These are phyloP conservation scores for Nakazawaea populi DNA, from an alignment of 805 yeast species.

Conservation along the genomic window DNA sequence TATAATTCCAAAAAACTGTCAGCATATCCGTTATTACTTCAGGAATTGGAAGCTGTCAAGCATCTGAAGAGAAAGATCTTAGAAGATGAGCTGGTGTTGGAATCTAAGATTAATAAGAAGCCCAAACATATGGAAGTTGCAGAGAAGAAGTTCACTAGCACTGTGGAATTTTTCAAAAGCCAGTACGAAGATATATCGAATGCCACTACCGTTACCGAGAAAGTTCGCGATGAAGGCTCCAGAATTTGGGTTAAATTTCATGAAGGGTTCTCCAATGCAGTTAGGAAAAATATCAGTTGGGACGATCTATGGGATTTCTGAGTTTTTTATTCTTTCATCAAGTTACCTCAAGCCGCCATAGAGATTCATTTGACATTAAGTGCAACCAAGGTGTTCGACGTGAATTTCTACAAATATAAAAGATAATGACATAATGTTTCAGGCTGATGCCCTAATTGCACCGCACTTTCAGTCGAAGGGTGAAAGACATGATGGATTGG, in stretches of 20 bases:
- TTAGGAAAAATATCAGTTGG: slow-evolving; percentile 80
- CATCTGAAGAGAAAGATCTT: slow-evolving; percentile 12
- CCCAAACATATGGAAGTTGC: not conserved
- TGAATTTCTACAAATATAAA: too few relatives aligned
- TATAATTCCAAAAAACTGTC: slow-evolving; percentile 2
- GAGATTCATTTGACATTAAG: too few relatives aligned
- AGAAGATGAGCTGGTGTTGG: slow-evolving; percentile 7
- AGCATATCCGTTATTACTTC: slow-evolving; percentile 18
- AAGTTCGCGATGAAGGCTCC: slow-evolving; percentile 18
- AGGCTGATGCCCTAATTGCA: too few relatives aligned
- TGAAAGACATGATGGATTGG: too few relatives aligned
- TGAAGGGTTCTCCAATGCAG: slow-evolving; percentile 92
- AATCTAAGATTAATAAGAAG: slow-evolving; percentile 6
- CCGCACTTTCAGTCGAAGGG: too few relatives aligned
- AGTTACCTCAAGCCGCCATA: too few relatives aligned
- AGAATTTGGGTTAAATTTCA: slow-evolving; percentile 84
- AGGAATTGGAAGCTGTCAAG: slow-evolving; percentile 22
- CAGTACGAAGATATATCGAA: slow-evolving; percentile 29
- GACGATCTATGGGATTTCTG: slow-evolving; percentile 44
- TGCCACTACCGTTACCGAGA: slow-evolving; percentile 10
- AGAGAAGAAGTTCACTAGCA: slow-evolving; percentile 14
- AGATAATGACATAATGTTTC: too few relatives aligned
- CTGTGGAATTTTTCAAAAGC: slow-evolving; percentile 35
- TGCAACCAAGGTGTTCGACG: too few relatives aligned
- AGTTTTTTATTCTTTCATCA: too few relatives aligned